Percentiles rank a stretch among this genome's conserved stretches.
These are phyloP conservation scores for Leptographium wingfieldii DNA, from an alignment of 2,329 filamentous ascomycete species.

Conservation along the genomic window DNA sequence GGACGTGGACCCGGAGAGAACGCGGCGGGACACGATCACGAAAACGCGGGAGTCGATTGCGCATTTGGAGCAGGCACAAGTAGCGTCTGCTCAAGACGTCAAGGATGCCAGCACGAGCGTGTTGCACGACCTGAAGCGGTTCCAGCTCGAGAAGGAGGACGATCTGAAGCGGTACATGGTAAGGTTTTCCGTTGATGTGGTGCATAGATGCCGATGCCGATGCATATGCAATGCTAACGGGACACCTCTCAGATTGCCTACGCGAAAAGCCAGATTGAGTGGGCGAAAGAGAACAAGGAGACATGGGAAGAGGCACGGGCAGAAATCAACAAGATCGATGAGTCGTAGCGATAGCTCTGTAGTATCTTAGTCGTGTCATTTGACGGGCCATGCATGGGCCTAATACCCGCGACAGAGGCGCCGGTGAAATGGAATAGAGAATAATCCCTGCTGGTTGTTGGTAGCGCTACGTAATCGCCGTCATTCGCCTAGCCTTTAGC, in stretches of 20 bases:
- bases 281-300: conserved; percentile 82
- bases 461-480: background rate
- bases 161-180: conserved; percentile 95
- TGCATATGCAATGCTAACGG: conserved; percentile 12
- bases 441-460: background rate
- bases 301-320: conserved; percentile 84
- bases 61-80: conserved; percentile 80
- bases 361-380: background rate
- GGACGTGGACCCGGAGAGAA: conserved; percentile 89
- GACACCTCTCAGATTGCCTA: conserved; percentile 58
- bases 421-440: background rate
- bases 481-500: background rate
- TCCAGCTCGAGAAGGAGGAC: conserved; percentile 91
- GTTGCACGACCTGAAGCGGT: conserved; percentile 78
- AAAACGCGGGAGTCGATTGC: conserved; percentile 83
- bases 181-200: conserved; percentile 22
- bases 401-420: background rate
- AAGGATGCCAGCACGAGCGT: conserved; percentile 85
- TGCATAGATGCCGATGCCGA: too few species aligned
- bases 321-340: conserved; percentile 80
- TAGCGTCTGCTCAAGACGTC: conserved; percentile 81
- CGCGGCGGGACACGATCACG: conserved; percentile 81
- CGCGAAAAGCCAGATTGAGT: conserved; percentile 84
- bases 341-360: conserved; percentile 23
- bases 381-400: background rate